Evolutionary conservation across 768 basidiomycete species (phyloP).

Genomic region (Agaricus subrufescens): DNA sequence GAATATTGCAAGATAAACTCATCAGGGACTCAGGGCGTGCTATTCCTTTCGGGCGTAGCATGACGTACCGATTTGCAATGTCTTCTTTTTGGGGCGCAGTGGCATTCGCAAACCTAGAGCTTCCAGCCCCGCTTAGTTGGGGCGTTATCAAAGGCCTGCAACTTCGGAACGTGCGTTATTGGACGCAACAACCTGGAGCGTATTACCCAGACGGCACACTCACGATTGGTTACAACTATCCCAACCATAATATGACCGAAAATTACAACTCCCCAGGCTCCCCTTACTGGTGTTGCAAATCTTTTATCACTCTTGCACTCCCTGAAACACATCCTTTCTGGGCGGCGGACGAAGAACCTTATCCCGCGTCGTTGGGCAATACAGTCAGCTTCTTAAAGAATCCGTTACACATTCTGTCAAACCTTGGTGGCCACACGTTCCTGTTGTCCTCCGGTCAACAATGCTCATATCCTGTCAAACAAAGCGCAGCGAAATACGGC

Average conservation of each 20-base stretch:
- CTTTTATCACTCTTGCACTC: constrained; percentile 62
- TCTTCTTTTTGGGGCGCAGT: constrained; percentile 75
- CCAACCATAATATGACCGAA: constrained; percentile 72
- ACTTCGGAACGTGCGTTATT: constrained; percentile 68
- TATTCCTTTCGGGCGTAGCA: constrained; percentile 70
- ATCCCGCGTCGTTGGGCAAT: constrained; percentile 43
- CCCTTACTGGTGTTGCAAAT: constrained; percentile 81
- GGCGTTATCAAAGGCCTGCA: constrained; percentile 71
- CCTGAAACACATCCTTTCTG: constrained; percentile 71
- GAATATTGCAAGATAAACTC: neutral
- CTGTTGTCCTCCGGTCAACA: constrained; percentile 74
- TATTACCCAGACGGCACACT: constrained; percentile 62
- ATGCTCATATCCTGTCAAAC: constrained; percentile 75
- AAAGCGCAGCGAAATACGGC: constrained; percentile 75
- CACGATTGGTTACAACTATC: constrained; percentile 67
- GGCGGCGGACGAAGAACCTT: constrained; percentile 60
- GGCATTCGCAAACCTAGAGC: constrained; percentile 65
- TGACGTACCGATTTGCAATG: constrained; percentile 81
- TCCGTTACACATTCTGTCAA: constrained; percentile 65
- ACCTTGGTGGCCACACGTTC: constrained; percentile 61
- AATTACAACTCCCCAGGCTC: constrained; percentile 79
- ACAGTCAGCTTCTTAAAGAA: constrained; percentile 50
- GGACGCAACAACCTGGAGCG: constrained; percentile 60
- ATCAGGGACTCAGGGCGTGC: constrained; percentile 49
- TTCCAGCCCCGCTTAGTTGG: constrained; percentile 68